Percentiles rank a stretch among this genome's conserved stretches.
These are phyloP conservation scores for Rutstroemia sp. DNA, from an alignment of 2,329 filamentous ascomycete genomes.

Conservation along the genomic window DNA sequence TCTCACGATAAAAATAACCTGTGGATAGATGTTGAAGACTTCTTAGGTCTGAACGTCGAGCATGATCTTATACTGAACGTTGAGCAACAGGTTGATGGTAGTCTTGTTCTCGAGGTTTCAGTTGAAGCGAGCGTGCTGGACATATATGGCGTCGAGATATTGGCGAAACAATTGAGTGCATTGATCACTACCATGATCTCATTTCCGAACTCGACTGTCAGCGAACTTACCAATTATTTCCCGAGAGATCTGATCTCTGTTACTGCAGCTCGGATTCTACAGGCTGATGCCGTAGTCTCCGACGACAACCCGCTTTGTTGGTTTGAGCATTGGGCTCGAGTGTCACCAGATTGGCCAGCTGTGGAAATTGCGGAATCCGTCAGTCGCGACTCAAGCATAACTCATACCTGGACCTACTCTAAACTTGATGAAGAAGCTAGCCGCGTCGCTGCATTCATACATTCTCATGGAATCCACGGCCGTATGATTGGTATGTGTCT, in stretches of 20 bases:
- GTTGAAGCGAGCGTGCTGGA: neutral
- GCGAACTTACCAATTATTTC: neutral
- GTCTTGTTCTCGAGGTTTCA: neutral
- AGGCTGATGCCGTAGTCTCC: neutral
- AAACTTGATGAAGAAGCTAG: neutral
- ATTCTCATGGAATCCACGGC: neutral
- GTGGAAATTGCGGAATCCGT: neutral
- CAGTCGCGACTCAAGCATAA: neutral
- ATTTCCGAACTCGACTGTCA: neutral
- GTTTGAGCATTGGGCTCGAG: slow-evolving; percentile 1
- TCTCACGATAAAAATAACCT: neutral
- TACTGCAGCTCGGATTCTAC: neutral
- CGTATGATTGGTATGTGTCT: slow-evolving; percentile 5
- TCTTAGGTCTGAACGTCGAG: slow-evolving; percentile 1
- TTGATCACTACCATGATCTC: neutral
- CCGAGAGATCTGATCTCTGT: neutral
- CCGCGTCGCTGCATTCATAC: neutral
- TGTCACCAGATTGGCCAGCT: neutral
- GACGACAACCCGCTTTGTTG: slow-evolving; percentile 2
- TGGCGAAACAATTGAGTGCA: neutral
- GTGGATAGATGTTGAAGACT: neutral
- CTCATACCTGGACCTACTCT: neutral
- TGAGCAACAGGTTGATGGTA: neutral
- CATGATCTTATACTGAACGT: slow-evolving; percentile 1
- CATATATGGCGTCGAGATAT: neutral